Base-by-base conservation (phyloP, 805 yeast species). In the Nakazawaea ambrosiae region DNA sequence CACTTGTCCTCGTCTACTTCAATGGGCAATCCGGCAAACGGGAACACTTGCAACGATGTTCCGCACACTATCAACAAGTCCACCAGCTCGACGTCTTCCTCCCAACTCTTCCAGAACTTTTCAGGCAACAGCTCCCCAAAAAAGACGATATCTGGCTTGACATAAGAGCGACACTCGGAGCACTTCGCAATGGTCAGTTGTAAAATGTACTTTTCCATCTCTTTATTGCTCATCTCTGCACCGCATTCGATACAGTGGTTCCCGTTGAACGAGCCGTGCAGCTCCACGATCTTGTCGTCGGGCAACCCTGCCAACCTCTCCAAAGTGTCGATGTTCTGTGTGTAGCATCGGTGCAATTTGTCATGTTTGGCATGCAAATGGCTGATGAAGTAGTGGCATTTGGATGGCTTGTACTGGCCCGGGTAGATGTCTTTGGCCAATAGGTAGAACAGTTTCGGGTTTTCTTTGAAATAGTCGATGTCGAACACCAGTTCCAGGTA, bases 401-500 rank as follows among this genome's bases (percentile, higher is more conserved):
- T 68, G 7, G 96, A 83, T 0, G 97, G 97, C 20, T 72, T 58
- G 53, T 79, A 90, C 45, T 81, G 79, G 0, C 96, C 95, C 0
- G 98, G 98, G 49, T 80, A 86, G 35, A 90, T 62, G 49, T 88
- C 97, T 12, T 74, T 74, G 0, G 96, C 94, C 36, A 90, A 64
- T 0, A 83, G 75, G 51, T 84, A 88, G 53, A 90, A 90, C 0
- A 97, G 92, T 42, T 74, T 68, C 0, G 97, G 97, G 36, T 73
- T 71, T 39, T 81, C 66, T 32, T 69, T 61, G 58, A 87, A 86
- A 54, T 74, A 90, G 15, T 80, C 89, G 29, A 90, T 80, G 53
- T 89, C 97, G 55, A 90, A 90, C 1, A 90, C 96, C 0, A 97
- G 97, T 54, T 90, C 98, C 1, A 97, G 92, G 54, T 75, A 88